Percentiles rank a stretch among this genome's conserved stretches.
phyloP scores from a whole-genome alignment of 83 land plant species.

The Picea mariana region DNA sequence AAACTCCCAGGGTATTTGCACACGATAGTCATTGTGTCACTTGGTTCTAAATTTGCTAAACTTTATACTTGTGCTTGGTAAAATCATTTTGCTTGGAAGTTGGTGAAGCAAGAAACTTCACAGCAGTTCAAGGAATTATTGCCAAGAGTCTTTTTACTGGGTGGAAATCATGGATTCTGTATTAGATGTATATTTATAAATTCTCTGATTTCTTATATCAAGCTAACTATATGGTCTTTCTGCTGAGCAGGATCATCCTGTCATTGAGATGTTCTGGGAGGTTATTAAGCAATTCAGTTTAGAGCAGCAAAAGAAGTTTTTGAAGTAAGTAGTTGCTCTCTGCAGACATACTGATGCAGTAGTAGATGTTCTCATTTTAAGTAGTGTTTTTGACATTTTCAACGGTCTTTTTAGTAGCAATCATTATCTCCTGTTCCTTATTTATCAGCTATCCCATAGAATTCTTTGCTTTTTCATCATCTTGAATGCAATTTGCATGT shows the following conservation, averaged over 20 bases:
- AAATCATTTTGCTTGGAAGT: no score
- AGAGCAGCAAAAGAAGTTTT: slow-evolving; percentile 79
- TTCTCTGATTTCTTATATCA: background rate
- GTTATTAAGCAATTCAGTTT: slow-evolving; percentile 68
- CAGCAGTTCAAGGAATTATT: no score
- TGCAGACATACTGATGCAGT: background rate
- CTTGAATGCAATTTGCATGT: no score
- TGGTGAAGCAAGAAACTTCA: no score
- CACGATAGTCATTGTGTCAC: no score
- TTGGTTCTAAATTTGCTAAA: no score
- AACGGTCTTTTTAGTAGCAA: background rate
- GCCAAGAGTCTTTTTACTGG: no score
- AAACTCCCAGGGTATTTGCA: no score
- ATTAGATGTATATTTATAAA: background rate
- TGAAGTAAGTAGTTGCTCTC: slow-evolving; percentile 53
- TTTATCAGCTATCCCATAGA: background rate
- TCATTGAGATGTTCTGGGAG: slow-evolving; percentile 94
- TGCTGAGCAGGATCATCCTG: slow-evolving; percentile 71
- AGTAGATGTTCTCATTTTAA: background rate
- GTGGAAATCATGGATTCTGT: background rate
- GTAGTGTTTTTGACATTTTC: background rate
- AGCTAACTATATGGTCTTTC: slow-evolving; percentile 7
- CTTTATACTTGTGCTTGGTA: no score
- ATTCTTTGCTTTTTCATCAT: no score
- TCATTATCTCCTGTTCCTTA: background rate